These are phyloP conservation scores for Aphanomyces invadans DNA, from an alignment of 352 stramenopile species.

Conservation along the genomic window DNA sequence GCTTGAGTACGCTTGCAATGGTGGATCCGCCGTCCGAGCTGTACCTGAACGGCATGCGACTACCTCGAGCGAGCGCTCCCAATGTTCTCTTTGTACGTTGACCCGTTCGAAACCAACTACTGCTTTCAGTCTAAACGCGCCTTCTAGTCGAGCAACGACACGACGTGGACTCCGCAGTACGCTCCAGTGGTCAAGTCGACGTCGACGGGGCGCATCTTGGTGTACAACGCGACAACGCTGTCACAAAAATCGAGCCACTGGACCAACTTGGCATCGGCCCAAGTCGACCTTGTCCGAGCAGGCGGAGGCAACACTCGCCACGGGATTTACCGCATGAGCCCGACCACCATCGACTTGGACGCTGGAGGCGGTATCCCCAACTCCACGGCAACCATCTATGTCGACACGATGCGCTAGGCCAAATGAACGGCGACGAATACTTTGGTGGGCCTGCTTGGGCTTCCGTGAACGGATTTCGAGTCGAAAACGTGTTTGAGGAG, in stretches of 20 bases:
- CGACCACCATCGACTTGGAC: constrained; percentile 31
- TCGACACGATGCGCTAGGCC: too few species aligned
- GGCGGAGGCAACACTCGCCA: constrained; percentile 29
- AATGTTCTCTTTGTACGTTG: constrained; percentile 27
- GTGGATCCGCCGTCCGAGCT: constrained; percentile 38
- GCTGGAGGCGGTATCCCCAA: constrained; percentile 31
- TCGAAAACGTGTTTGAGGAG: constrained; percentile 60
- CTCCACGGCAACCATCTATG: too few species aligned
- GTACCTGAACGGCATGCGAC: constrained; percentile 39
- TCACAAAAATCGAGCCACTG: constrained; percentile 37
- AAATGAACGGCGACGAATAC: constrained; percentile 44
- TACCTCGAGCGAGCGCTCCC: constrained; percentile 50
- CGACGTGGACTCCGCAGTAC: neutral
- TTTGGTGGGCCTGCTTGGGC: constrained; percentile 27
- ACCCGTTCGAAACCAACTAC: too few species aligned
- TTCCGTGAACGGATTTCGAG: constrained; percentile 31
- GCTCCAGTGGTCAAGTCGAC: constrained; percentile 21
- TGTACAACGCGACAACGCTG: constrained; percentile 37
- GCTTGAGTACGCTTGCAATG: constrained; percentile 30
- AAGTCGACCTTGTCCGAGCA: constrained; percentile 30
- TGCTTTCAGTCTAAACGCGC: too few species aligned
- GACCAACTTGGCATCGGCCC: constrained; percentile 26
- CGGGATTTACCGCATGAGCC: constrained; percentile 25
- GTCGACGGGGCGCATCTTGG: constrained; percentile 33
- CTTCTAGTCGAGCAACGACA: neutral